Evolutionary conservation across 2,329 filamentous ascomycete species (phyloP).

Genomic region (Dissoconium aciculare): DNA sequence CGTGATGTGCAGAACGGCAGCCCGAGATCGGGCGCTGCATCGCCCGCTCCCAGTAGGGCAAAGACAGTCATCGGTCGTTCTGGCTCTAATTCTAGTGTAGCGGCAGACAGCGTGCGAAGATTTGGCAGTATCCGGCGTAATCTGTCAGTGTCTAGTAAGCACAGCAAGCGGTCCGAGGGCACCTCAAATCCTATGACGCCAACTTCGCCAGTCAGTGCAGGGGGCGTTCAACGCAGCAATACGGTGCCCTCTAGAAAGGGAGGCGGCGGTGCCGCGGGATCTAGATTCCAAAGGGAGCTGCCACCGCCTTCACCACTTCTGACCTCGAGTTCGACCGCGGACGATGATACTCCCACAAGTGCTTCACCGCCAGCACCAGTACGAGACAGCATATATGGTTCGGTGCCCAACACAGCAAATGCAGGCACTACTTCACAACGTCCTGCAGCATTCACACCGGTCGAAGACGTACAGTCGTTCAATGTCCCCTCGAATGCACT

Average conservation of each 20-base stretch:
- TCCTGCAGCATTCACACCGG: constrained; percentile 17
- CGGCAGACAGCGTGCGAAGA: constrained; percentile 70
- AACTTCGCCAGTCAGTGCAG: constrained; percentile 18
- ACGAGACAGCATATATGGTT: too few relatives aligned
- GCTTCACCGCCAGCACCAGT: too few relatives aligned
- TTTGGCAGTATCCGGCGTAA: constrained; percentile 71
- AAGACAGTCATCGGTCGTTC: constrained; percentile 54
- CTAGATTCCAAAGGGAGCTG: constrained; percentile 45
- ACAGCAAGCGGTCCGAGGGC: constrained; percentile 61
- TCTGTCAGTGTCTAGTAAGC: constrained; percentile 80
- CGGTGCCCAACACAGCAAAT: constrained; percentile 19
- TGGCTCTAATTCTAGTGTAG: constrained; percentile 75
- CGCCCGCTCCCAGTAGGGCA: constrained; percentile 28
- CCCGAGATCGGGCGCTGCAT: constrained; percentile 34
- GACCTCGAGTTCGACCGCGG: constrained; percentile 12
- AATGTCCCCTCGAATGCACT: constrained; percentile 27
- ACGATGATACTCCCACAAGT: constrained; percentile 6
- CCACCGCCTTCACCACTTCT: constrained; percentile 40
- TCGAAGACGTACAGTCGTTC: constrained; percentile 25
- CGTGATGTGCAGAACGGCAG: constrained; percentile 56
- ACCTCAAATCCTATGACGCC: constrained; percentile 55
- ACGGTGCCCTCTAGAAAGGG: constrained; percentile 76
- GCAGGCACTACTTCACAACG: constrained; percentile 17
- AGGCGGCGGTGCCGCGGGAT: constrained; percentile 48
- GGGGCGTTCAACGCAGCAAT: constrained; percentile 63